Base-by-base conservation (phyloP, 805 yeast species). In the Myxozyma vanderwaltii region DNA sequence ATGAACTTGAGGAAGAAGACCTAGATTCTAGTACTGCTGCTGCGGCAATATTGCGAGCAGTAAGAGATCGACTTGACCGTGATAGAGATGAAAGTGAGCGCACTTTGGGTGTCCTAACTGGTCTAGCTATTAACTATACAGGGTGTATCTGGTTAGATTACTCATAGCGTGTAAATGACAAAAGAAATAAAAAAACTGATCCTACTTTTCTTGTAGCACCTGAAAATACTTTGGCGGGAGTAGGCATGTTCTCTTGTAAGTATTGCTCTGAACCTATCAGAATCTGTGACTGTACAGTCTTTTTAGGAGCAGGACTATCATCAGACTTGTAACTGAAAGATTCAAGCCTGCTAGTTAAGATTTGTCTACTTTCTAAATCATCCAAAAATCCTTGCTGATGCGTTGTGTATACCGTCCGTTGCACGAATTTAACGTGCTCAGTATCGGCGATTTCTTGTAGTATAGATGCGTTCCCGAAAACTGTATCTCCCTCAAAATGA, bases 321-420 rank as follows among this genome's bases (percentile, higher is more conserved):
- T 23, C 35, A 36, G 17, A 45, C 21, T n/a, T 41, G 36, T 17
- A 41, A 12, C 15, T 38, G 21, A 51, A 59, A 12, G 23, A 13
- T 17, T 49, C 31, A 3, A 59, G 46, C 17, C 35, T 26, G 15
- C 29, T 10, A 17, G 63, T 54, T 6, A 56, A 24, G 13, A 17
- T 23, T 17, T 40, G 50, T 12, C 40, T 43, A 5, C 54, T 17
- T 39, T 51, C 63, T 15, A 59, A 19, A 35, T 59, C 63, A 8
- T 59, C 63, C n/a, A 59, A 27, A 38, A 46, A 23, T 17, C 63
- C 63, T 36, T 51, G 53, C 44, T 56, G 61, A 47, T 45, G 41
- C 8, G 58, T 35, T 1, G 61, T 36, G 41, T 45, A 58, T 6
- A 58, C 31, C 21, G 41, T 31, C 10, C 54, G 47, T 24, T 40